Base-by-base conservation (phyloP, 2,329 filamentous ascomycete species). In the Tolypocladium endophyticum region DNA sequence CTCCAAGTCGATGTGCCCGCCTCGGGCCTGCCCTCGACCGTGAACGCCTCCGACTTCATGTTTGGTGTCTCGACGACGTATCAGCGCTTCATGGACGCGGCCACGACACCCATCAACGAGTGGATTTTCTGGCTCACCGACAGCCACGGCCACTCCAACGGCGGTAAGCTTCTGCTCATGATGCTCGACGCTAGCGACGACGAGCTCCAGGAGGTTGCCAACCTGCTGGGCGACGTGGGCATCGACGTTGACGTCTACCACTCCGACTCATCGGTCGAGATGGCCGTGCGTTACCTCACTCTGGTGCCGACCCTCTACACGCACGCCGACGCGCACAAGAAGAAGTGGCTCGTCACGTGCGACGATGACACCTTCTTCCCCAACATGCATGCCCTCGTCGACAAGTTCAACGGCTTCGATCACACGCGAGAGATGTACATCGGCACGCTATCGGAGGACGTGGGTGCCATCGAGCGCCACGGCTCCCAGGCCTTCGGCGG, bases 281-380 rank as follows among this genome's bases (percentile, higher is more conserved):
- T 84, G 82, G 81, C 81, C 4, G 79, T 83, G 52, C 79, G 82
- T 59, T 85, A 85, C 64, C 71, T 85, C 28, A 80, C 78, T 0
- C 74, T 85, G 2, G 76, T 83, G 2, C 81, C 81, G 3, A 78
- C 77, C 0, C 71, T 85, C 16, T 84, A 81, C 71, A 77, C 78
- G 57, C 80, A 84, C 63, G 74, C 73, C 2, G 78, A 79, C 2
- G 73, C 79, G 55, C 68, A 66, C 30, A 68, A 68, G 36, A 82
- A 79, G 70, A 83, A 81, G 64, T 87, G 84, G 84, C 76, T 83
- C 1, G 82, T 84, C 18, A 77, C 82, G 18, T 86, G 84, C 67
- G 84, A 87, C 64, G 84, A 87, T 64, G 84, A 87, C 63, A 87
- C 84, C 3, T 87, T 85, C 68, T 87, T 87, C 74, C 78, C 81